These are phyloP conservation scores for Coemansia sp. DNA, from an alignment of 192 early-diverging fungal species.

Conservation along the genomic window DNA sequence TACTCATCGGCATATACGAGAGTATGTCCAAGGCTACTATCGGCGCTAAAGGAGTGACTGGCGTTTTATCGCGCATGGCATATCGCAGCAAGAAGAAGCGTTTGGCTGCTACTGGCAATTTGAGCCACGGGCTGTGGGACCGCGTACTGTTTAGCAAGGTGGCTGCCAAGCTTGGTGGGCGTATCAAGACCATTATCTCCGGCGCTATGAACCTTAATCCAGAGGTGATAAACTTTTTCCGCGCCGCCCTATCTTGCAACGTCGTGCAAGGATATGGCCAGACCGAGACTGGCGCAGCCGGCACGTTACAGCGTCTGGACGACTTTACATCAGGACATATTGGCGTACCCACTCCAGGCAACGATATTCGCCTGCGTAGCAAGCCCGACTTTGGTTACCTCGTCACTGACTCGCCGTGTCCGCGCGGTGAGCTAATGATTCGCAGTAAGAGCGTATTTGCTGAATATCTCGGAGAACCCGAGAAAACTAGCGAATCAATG, in stretches of 20 bases:
- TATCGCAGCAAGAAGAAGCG: constrained; percentile 61
- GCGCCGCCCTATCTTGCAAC: constrained; percentile 58
- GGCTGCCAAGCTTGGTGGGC: constrained; percentile 71
- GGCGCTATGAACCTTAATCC: constrained; percentile 70
- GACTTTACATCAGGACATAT: constrained; percentile 68
- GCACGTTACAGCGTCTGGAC: constrained; percentile 44
- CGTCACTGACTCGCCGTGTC: constrained; percentile 71
- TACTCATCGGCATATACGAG: constrained; percentile 83
- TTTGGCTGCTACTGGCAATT: constrained; percentile 54
- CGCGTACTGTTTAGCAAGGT: constrained; percentile 81
- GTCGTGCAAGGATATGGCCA: constrained; percentile 86
- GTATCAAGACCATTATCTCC: constrained; percentile 69
- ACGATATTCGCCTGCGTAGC: constrained; percentile 82
- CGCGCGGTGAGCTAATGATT: constrained; percentile 85
- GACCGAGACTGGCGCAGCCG: constrained; percentile 70
- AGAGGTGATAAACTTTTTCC: constrained; percentile 81
- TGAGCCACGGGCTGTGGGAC: constrained; percentile 82
- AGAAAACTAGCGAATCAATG: constrained; percentile 68
- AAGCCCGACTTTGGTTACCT: constrained; percentile 81
- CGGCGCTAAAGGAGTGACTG: constrained; percentile 50
- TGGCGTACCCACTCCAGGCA: constrained; percentile 65
- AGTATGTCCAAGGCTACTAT: constrained; percentile 60
- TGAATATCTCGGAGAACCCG: constrained; percentile 80
- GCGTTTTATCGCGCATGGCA: constrained; percentile 52
- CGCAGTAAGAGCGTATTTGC: constrained; percentile 71